phyloP scores from a whole-genome alignment of 257 asterid genomes.

The Gentiana straminea region DNA sequence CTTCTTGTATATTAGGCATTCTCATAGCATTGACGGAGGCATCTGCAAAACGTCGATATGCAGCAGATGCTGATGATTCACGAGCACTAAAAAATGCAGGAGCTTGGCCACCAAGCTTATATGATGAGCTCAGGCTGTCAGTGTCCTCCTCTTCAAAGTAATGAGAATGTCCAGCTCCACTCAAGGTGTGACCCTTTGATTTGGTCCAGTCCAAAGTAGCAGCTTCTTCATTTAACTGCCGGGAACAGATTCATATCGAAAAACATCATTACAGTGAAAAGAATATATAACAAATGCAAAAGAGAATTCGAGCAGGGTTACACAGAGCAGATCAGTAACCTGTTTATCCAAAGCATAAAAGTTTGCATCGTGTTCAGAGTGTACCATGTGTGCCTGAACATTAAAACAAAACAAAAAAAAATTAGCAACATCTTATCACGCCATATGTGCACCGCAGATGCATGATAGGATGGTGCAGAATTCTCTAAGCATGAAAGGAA shows the following conservation, averaged over 20 bases:
- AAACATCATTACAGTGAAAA: constrained; percentile 1
- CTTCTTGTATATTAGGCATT: constrained; percentile 27
- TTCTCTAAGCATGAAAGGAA: background rate
- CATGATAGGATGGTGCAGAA: background rate
- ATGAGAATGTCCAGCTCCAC: constrained; percentile 22
- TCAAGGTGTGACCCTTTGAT: constrained; percentile 61
- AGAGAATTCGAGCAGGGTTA: background rate
- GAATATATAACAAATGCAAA: constrained; percentile 2
- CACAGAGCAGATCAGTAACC: constrained; percentile 29
- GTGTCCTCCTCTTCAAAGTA: constrained; percentile 38
- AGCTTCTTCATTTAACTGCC: constrained; percentile 88
- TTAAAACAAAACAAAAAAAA: background rate
- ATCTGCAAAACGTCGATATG: constrained; percentile 51
- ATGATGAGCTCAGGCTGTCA: constrained; percentile 23
- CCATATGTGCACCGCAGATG: background rate
- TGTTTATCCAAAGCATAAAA: constrained; percentile 69
- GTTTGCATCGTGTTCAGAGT: constrained; percentile 69
- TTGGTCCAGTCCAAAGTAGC: constrained; percentile 79
- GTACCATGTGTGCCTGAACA: constrained; percentile 87
- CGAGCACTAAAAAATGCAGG: constrained; percentile 47
- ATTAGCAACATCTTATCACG: background rate
- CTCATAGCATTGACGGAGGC: constrained; percentile 18
- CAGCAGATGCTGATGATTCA: constrained; percentile 75
- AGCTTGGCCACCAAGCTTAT: constrained; percentile 67
- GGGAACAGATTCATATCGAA: constrained; percentile 7